phyloP scores from a whole-genome alignment of 2,329 filamentous ascomycete genomes.

The Epichloe aotearoae region DNA sequence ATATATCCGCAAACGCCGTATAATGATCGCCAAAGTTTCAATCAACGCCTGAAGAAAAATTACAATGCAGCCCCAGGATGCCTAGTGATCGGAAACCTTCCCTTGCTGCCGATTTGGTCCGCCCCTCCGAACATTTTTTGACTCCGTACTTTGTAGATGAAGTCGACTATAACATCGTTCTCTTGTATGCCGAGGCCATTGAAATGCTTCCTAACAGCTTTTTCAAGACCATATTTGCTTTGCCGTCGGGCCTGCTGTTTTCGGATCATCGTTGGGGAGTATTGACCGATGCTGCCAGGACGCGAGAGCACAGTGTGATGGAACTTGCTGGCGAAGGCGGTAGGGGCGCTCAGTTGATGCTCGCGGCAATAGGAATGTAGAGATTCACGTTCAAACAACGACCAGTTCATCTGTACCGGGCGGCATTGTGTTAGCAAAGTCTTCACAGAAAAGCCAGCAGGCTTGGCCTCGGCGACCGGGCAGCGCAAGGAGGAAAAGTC shows the following conservation, averaged over 20 bases:
- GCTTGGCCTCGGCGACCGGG: neutral
- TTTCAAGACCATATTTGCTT: conserved; percentile 58
- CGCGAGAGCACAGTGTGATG: conserved; percentile 48
- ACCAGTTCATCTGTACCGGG: conserved; percentile 45
- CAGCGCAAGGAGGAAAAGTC: conserved; percentile 2
- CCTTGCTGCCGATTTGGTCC: conserved; percentile 12
- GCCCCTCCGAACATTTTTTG: conserved; percentile 15
- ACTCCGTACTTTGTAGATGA: conserved; percentile 53
- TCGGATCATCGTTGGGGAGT: conserved; percentile 65
- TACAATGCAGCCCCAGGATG: neutral
- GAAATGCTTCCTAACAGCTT: conserved; percentile 68
- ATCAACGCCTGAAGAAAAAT: neutral
- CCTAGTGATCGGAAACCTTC: conserved; percentile 40
- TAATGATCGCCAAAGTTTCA: neutral
- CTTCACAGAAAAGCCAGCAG: neutral
- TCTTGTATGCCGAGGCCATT: conserved; percentile 68
- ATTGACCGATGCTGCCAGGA: conserved; percentile 51
- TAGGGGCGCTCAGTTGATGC: conserved; percentile 57
- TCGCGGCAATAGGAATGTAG: conserved; percentile 66
- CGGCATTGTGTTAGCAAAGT: conserved; percentile 5
- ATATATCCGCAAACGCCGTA: neutral
- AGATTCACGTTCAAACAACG: conserved; percentile 50
- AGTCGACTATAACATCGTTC: conserved; percentile 70
- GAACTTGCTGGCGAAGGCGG: conserved; percentile 53
- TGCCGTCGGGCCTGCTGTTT: conserved; percentile 51